These are phyloP conservation scores for Herpetomonas samuelpessoai DNA, from an alignment of 208 protist species.

Conservation along the genomic window DNA sequence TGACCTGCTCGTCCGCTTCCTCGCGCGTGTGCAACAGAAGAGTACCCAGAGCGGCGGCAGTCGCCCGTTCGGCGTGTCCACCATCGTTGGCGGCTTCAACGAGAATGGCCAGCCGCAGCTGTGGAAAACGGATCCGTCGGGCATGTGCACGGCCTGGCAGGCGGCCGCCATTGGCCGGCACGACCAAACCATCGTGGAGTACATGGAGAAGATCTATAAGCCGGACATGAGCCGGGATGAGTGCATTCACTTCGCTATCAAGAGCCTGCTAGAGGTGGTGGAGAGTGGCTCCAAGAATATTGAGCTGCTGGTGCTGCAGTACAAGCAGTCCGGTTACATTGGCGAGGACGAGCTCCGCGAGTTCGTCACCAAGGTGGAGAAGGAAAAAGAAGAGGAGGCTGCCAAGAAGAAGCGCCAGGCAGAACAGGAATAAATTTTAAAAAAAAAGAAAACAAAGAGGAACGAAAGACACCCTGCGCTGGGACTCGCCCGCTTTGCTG, in stretches of 20 bases:
- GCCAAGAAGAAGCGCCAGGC: slow-evolving; percentile 73
- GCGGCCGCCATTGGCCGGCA: slow-evolving; percentile 91
- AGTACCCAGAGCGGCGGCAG: slow-evolving; percentile 98
- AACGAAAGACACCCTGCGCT: neutral
- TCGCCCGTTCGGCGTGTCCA: slow-evolving; percentile 99
- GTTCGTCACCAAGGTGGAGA: slow-evolving; percentile 80
- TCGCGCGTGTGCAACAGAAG: slow-evolving; percentile 98
- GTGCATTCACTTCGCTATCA: slow-evolving; percentile 97
- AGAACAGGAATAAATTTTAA: slow-evolving; percentile 61
- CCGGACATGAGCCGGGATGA: slow-evolving; percentile 89
- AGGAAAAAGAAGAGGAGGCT: slow-evolving; percentile 87
- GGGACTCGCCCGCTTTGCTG: no score
- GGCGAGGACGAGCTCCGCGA: slow-evolving; percentile 75
- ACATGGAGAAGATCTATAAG: slow-evolving; percentile 98
- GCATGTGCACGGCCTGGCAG: slow-evolving; percentile 82
- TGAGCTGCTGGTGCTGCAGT: slow-evolving; percentile 83
- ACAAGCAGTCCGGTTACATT: slow-evolving; percentile 61
- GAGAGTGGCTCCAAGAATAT: slow-evolving; percentile 92
- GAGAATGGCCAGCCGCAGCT: slow-evolving; percentile 92
- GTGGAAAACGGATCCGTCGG: slow-evolving; percentile 89
- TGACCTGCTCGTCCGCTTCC: slow-evolving; percentile 97
- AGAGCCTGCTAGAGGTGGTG: slow-evolving; percentile 97
- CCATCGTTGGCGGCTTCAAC: slow-evolving; percentile 99
- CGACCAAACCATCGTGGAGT: slow-evolving; percentile 98
- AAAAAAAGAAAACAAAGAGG: neutral